A percentile compares a stretch with the other conserved stretches of the same genome.
Conservation (phyloP, 371 early-diverging fungal species). For the Mucor lusitanicus region DNA sequence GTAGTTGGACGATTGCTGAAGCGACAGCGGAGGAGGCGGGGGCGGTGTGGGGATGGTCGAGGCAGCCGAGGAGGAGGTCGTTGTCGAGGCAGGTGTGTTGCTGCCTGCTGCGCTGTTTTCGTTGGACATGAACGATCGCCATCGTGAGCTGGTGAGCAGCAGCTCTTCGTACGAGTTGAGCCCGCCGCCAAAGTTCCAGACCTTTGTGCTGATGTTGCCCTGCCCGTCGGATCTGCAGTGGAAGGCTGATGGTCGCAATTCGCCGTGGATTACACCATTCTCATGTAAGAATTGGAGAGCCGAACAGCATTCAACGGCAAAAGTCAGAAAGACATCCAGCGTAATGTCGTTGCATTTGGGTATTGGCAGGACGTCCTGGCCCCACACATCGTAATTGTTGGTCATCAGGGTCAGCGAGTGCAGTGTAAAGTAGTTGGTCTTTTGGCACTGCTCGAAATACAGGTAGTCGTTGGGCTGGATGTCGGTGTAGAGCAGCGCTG, state of each 20-base stretch:
- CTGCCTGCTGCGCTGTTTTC: neutral
- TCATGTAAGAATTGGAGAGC: slow-evolving; percentile 47
- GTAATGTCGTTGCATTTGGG: slow-evolving; percentile 12
- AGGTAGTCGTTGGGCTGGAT: slow-evolving; percentile 23
- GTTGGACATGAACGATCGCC: slow-evolving; percentile 28
- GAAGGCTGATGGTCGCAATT: slow-evolving; percentile 40
- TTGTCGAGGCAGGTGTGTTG: too few relatives aligned
- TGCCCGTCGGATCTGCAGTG: neutral
- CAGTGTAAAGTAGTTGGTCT: slow-evolving; percentile 6
- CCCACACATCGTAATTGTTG: neutral
- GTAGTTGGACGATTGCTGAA: neutral
- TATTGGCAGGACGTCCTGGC: neutral
- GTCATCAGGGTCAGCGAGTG: neutral
- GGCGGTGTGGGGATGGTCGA: neutral
- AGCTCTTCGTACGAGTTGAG: slow-evolving; percentile 43
- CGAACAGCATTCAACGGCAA: slow-evolving; percentile 42
- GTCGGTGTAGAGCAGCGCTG: slow-evolving; percentile 36
- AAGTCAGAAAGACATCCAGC: slow-evolving; percentile 28
- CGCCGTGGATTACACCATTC: slow-evolving; percentile 45
- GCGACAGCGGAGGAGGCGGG: neutral
- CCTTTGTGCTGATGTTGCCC: slow-evolving; percentile 26
- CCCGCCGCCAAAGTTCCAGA: slow-evolving; percentile 45
- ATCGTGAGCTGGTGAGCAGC: slow-evolving; percentile 37
- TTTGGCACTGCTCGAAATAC: slow-evolving; percentile 12
- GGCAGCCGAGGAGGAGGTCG: neutral